phyloP scores from a whole-genome alignment of 2,329 filamentous ascomycete species.

The Pseudogymnoascus sp. region DNA sequence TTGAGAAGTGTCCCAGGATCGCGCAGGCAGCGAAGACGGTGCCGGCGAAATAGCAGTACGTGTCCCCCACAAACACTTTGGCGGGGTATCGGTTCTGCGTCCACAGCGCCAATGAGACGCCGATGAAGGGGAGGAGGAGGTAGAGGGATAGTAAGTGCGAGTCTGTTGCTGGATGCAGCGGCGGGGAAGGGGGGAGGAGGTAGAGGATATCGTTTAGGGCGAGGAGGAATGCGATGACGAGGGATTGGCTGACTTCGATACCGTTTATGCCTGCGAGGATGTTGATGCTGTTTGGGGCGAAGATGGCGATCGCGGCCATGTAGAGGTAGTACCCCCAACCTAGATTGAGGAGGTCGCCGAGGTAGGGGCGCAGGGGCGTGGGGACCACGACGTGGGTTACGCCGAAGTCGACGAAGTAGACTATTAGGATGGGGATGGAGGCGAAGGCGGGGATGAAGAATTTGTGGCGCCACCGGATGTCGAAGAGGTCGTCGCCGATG shows the following conservation, averaged over 20 bases:
- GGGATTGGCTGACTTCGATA: slow-evolving; percentile 89
- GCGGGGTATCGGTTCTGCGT: slow-evolving; percentile 95
- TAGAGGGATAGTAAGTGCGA: slow-evolving; percentile 95
- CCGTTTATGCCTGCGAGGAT: slow-evolving; percentile 99
- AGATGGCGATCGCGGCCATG: slow-evolving; percentile 95
- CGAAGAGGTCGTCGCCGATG: slow-evolving; percentile 91
- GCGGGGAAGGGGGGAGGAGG: slow-evolving; percentile 69
- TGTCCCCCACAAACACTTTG: slow-evolving; percentile 93
- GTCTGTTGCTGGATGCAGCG: slow-evolving; percentile 76
- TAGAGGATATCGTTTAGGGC: slow-evolving; percentile 84
- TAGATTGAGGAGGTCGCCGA: slow-evolving; percentile 74
- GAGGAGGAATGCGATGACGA: slow-evolving; percentile 80
- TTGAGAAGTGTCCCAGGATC: slow-evolving; percentile 95
- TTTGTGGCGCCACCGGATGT: slow-evolving; percentile 98
- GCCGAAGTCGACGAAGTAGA: slow-evolving; percentile 98
- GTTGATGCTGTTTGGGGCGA: slow-evolving; percentile 98
- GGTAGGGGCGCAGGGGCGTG: slow-evolving; percentile 71
- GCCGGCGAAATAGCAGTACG: slow-evolving; percentile 98
- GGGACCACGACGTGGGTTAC: slow-evolving; percentile 94
- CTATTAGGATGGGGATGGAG: slow-evolving; percentile 83
- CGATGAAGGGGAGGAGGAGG: slow-evolving; percentile 87
- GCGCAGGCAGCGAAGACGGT: slow-evolving; percentile 98
- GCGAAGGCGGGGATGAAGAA: slow-evolving; percentile 95
- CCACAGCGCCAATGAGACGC: slow-evolving; percentile 79
- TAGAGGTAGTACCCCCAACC: slow-evolving; percentile 85